Evolutionary conservation across 208 protist species (phyloP).

Genomic region (Trypanosoma avium): DNA sequence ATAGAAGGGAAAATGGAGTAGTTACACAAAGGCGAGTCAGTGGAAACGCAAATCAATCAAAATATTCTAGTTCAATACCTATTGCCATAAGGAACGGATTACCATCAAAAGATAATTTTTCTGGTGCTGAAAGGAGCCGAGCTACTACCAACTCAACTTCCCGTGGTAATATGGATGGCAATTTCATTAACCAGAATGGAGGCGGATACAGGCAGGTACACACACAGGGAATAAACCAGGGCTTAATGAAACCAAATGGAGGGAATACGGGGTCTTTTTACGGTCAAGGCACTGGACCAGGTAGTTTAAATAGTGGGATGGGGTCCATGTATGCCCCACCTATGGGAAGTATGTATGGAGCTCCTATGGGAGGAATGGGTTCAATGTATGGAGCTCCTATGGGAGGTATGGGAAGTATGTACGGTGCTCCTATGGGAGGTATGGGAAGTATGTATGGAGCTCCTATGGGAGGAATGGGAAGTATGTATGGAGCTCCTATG

Average conservation of each 20-base stretch:
- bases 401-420: slow-evolving; percentile 39
- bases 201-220: slow-evolving; percentile 1
- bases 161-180: too few relatives aligned
- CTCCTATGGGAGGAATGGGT: slow-evolving; percentile 25
- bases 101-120: not conserved
- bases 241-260: not conserved
- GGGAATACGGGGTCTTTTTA: not conserved
- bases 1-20: not conserved
- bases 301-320: slow-evolving; percentile 12
- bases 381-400: slow-evolving; percentile 41
- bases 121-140: too few relatives aligned
- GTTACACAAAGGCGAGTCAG: not conserved
- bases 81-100: not conserved
- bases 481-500: slow-evolving; percentile 38
- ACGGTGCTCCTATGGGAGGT: slow-evolving; percentile 21
- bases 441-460: too few relatives aligned
- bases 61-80: not conserved
- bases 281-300: not conserved
- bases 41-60: not conserved
- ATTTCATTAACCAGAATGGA: too few relatives aligned
- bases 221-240: not conserved
- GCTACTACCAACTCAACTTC: too few relatives aligned
- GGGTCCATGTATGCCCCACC: slow-evolving; percentile 41
- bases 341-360: too few relatives aligned
- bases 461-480: slow-evolving; percentile 28